Percentiles rank a stretch among this genome's conserved stretches.
Evolutionary conservation across 2,329 filamentous ascomycete genomes (phyloP).

Genomic region (Pochonia chlamydosporia): DNA sequence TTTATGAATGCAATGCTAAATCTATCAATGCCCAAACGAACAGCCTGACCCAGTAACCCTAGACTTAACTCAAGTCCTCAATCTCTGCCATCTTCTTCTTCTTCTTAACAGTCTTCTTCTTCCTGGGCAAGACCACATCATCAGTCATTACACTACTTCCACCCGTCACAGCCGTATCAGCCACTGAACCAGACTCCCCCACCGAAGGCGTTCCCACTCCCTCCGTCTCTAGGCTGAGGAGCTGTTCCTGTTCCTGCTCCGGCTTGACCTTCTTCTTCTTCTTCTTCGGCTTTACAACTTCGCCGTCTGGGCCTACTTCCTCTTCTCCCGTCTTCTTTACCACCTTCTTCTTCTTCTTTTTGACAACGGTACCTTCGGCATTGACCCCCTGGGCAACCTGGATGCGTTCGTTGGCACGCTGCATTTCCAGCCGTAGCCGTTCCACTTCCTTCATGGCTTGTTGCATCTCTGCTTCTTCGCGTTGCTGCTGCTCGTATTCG

Average conservation of each 20-base stretch:
- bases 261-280: constrained; percentile 35
- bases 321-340: constrained; percentile 23
- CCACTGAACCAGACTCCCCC: not conserved
- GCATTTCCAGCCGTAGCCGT: constrained; percentile 81
- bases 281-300: constrained; percentile 45
- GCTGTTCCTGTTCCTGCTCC: not conserved
- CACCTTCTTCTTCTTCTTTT: constrained; percentile 59
- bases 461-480: constrained; percentile 83
- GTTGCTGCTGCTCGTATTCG: constrained; percentile 61
- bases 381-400: constrained; percentile 64
- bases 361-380: constrained; percentile 59
- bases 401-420: constrained; percentile 70
- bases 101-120: constrained; percentile 40
- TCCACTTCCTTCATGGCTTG: constrained; percentile 87
- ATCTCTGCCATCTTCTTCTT: constrained; percentile 28
- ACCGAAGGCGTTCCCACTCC: not conserved
- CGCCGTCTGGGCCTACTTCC: constrained; percentile 13
- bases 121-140: constrained; percentile 31
- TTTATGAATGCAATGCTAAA: constrained; percentile 1
- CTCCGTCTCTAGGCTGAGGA: not conserved
- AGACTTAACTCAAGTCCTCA: constrained; percentile 13
- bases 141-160: constrained; percentile 6
- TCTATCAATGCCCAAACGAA: not conserved
- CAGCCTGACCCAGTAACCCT: not conserved
- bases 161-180: not conserved